Base-by-base conservation (phyloP, 2,329 filamentous ascomycete species). In the Hypoxylon sp. region DNA sequence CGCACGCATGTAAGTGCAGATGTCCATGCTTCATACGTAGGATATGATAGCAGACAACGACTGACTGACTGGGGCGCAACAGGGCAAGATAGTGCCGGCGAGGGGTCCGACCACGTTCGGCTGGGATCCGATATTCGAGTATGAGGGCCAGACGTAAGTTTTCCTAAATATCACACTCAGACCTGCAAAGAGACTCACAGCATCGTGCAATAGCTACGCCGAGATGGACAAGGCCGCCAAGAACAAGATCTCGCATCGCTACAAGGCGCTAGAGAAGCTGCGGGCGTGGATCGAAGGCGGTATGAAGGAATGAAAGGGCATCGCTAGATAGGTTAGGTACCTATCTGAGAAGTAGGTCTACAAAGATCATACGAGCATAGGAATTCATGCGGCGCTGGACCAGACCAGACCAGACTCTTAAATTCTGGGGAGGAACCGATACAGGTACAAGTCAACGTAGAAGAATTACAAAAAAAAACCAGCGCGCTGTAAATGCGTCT, bases 51-150 rank as follows among this genome's bases (percentile, higher is more conserved):
- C n/a, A n/a, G n/a, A n/a, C n/a, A n/a, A n/a, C n/a, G 6, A 43
- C 28, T 20, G 15, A 20, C 19, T 24, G 17, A 22, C 8, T 4
- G 20, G n/a, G 7, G 34, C 11, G 19, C 17, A 44, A 30, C 52
- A 85, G 79, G 85, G 94, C 60, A 92, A 89, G 76, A 93, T 99
- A 74, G 94, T 98, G 39, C 88, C 89, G 30, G 87, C 93, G 19
- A 85, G 95, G 75, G 95, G 95, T 6, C 89, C 92, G 44, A 80
- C 87, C 17, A 84, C 87, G 55, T 99, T 99, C 76, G 95, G 94
- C 47, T 99, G 95, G 95, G 95, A 99, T 77, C 88, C 95, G 1
- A 90, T 97, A 68, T 99, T 99, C 73, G 95, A 99, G 80, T 94
- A 96, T 71, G 86, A 96, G 68, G 94, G 94, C 43, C 82, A 92